Evolutionary conservation across 169 alveolate genomes (phyloP), one percentile per base, ranked within the genome.

Genomic region (Miamiensis avidus): DNA sequence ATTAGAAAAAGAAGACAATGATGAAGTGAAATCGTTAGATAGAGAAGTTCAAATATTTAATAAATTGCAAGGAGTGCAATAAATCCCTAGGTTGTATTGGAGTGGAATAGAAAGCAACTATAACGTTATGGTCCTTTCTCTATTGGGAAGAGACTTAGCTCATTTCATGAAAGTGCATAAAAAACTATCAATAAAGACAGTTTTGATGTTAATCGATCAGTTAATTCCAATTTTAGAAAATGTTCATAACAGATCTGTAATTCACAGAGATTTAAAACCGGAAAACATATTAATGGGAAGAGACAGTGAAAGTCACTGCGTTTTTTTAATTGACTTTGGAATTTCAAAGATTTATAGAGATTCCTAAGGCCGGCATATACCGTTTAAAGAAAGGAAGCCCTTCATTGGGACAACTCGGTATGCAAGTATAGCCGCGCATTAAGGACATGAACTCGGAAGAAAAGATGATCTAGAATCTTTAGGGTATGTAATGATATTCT

Each of bases 301-400:
- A 76, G 91, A 90, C n/a, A 89, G 86, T 11, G 89, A 88, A 76
- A 82, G 90, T 65, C 88, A 86, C 73, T 74, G 75, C 73, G 74
- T 94, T 31, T 92, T 89, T 81, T 83, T 94, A 72, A 92, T 94
- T 32, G 97, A 94, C 81, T 94, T 90, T 78, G 97, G 97, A 0
- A 87, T 94, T 31, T 89, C 95, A 0, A 91, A 89, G 85, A 91
- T 88, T 81, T 94, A 90, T 82, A 88, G 89, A 84, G 91, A 88
- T 85, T 34, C 82, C 28, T 82, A 85, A 34, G 91, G 91, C 33
- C 78, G 89, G 31, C 94, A 91, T 82, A 76, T 91, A 33, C 83
- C 86, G 30, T 91, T 91, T 86, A 82, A 84, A 82, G 87, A 84
- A 31, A 87, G 82, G 72, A 65, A 83, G 16, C 89, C 94, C 0